Evolutionary conservation across 495 filamentous ascomycete species (phyloP), one percentile per base, ranked within the genome.

Genomic region (Coniosporium apollinis): DNA sequence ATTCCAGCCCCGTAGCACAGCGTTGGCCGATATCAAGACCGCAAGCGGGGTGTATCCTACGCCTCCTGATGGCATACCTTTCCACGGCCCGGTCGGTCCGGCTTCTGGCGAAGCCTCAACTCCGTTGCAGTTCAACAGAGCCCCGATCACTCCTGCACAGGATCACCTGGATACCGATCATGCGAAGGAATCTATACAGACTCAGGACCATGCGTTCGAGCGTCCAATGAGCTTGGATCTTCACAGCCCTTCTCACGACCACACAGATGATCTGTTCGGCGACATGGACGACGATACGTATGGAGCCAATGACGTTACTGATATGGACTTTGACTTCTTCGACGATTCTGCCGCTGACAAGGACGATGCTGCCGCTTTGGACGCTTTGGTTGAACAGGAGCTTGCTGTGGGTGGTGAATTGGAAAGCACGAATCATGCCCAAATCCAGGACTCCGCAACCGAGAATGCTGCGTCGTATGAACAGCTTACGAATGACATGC

Each of bases 281-380:
- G 65, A 75, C 15, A 46, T 50, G 44, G 59, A 55, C 20, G 58
- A 59, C 18, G 57, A 62, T 25, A 44, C 41, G 5, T 61, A 57
- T 39, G 56, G 35, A 26, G 47, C 45, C 8, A 77, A 73, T 44
- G 80, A 76, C n/a, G 71, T 93, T 14, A 86, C 82, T 1, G 85
- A 94, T 39, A 76, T 74, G 2, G 85, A 94, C 50, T 93, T 93
- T 55, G 87, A 70, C 54, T 93, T 91, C 49, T 93, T 94, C 38
- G 82, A 92, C 48, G 70, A 76, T 28, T 66, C 65, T 4, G 64
- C 57, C 31, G 51, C 66, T 15, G 61, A 58, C 16, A 17, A 42
- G 14, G 41, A 34, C 6, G 40, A 38, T 8, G 45, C 45, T 30
- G 8, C 19, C 11, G 33, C 36, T 22, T 33, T 36, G 3, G 9